Base-by-base conservation (phyloP, 2,329 filamentous ascomycete species). In the Emergomyces pasteurianus region DNA sequence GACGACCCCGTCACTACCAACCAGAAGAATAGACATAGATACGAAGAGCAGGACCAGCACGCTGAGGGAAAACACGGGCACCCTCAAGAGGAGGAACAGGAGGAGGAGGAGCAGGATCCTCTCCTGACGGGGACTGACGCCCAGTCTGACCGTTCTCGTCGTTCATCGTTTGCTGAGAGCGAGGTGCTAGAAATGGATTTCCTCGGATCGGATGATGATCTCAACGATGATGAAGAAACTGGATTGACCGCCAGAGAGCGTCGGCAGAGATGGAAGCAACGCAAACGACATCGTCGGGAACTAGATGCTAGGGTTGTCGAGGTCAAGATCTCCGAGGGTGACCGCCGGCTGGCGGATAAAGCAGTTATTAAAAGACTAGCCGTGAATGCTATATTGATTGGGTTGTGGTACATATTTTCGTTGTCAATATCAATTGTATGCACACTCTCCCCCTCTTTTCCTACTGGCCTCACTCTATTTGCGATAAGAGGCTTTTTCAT, bases 361-460 rank as follows among this genome's bases (percentile, higher is more conserved):
- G 86, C 81, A 68, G 83, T 97, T 46, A 64, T 90, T 56, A 86
- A 79, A 71, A 85, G 80, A 61, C 77, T 92, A 60, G 72, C 86
- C 61, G 78, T 92, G 70, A 96, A 97, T 73, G 82, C 80, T n/a
- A 69, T 82, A n/a, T 78, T 99, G 65, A 96, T 97, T 65, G 81
- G 83, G 28, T 75, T 95, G 65, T 99, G 94, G 92, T 94, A 89
- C 72, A 77, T 91, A 46, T 97, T 97, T 75, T 96, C 92, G 21
- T 83, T 97, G 65, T 90, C 89, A 57, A 96, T 96, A 72, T 95
- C 91, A 63, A 82, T 96, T 68, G 89, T 92, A 81, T 78, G 87
- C 79, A 47, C 47, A 58, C 8, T 23, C 62, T 58, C 40, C 9
- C 21, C 52, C 47, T 61, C 23, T 34, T 12, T 43, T 58, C 42